Percentiles rank a stretch among this genome's conserved stretches.
Conservation (phyloP, 2,329 filamentous ascomycete species). For the Aureobasidium lini region DNA sequence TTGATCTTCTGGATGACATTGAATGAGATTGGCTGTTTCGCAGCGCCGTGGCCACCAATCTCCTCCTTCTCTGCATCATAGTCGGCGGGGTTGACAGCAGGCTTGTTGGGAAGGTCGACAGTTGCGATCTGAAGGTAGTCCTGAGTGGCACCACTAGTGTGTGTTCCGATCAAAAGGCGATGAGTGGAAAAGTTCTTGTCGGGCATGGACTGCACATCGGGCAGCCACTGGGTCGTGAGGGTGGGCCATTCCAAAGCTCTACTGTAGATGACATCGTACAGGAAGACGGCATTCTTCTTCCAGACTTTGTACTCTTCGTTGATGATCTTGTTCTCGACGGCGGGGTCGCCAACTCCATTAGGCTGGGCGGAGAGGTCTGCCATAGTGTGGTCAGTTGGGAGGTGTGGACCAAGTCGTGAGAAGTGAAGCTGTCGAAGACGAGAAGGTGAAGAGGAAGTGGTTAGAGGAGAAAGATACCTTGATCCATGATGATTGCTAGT, state of each 20-base stretch:
- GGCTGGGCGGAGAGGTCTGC: conserved; percentile 8
- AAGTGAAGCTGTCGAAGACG: neutral
- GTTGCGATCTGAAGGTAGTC: conserved; percentile 95
- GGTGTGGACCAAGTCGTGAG: neutral
- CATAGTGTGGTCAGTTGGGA: conserved; percentile 14
- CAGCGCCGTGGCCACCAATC: conserved; percentile 83
- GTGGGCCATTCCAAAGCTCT: conserved; percentile 97
- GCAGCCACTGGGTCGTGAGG: conserved; percentile 95
- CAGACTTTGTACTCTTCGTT: conserved; percentile 99
- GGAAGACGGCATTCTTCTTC: conserved; percentile 99
- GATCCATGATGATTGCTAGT: neutral
- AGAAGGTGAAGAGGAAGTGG: neutral
- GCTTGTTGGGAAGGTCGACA: conserved; percentile 80
- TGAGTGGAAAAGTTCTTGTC: conserved; percentile 84
- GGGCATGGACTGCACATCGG: conserved; percentile 77
- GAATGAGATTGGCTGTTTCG: conserved; percentile 74
- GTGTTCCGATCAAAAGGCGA: conserved; percentile 85
- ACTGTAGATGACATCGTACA: conserved; percentile 95
- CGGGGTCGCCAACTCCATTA: conserved; percentile 22
- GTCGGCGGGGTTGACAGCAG: conserved; percentile 65
- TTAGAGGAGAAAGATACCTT: neutral
- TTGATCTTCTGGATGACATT: conserved; percentile 92
- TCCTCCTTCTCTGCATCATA: conserved; percentile 90
- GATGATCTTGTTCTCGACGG: conserved; percentile 73
- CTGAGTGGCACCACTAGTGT: conserved; percentile 75